phyloP scores from a whole-genome alignment of 352 stramenopile species.

The Globisporangium spiculum region DNA sequence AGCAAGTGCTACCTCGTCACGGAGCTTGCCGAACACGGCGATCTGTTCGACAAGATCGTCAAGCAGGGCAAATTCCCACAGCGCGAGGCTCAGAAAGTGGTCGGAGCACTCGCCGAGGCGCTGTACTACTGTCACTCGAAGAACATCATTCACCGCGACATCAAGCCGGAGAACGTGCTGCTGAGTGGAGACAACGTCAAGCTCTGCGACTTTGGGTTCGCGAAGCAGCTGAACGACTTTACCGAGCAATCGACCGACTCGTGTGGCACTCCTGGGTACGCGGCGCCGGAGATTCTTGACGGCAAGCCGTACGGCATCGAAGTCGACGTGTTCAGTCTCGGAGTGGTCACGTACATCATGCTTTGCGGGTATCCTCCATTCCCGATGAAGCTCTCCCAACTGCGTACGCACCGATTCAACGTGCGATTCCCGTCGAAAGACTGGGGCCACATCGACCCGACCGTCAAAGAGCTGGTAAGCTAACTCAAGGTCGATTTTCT shows the following conservation, averaged over 20 bases:
- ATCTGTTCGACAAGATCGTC: constrained; percentile 86
- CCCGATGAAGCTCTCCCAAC: constrained; percentile 83
- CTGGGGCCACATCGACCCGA: constrained; percentile 54
- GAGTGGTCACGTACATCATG: constrained; percentile 88
- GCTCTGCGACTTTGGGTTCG: constrained; percentile 87
- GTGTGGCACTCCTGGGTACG: constrained; percentile 83
- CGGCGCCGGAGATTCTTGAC: constrained; percentile 81
- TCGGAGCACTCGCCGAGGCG: constrained; percentile 79
- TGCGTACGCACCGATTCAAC: constrained; percentile 80
- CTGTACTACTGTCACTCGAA: constrained; percentile 92
- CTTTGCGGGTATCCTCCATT: constrained; percentile 86
- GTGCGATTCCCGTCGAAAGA: constrained; percentile 82
- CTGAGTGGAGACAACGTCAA: constrained; percentile 74
- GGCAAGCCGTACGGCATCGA: constrained; percentile 78
- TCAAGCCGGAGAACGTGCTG: constrained; percentile 89
- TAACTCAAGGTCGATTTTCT: background rate
- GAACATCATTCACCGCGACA: constrained; percentile 89
- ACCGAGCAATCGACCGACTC: constrained; percentile 75
- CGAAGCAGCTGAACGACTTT: constrained; percentile 55
- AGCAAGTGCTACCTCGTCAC: constrained; percentile 98
- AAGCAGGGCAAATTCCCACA: constrained; percentile 76
- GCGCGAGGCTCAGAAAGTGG: constrained; percentile 62
- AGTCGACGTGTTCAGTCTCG: constrained; percentile 88
- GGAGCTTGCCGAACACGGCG: constrained; percentile 92
- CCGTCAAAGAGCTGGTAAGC: constrained; percentile 64